These are phyloP conservation scores for Bocquillonia castaneifolia DNA, from an alignment of 441 rosid species.

Conservation along the genomic window DNA sequence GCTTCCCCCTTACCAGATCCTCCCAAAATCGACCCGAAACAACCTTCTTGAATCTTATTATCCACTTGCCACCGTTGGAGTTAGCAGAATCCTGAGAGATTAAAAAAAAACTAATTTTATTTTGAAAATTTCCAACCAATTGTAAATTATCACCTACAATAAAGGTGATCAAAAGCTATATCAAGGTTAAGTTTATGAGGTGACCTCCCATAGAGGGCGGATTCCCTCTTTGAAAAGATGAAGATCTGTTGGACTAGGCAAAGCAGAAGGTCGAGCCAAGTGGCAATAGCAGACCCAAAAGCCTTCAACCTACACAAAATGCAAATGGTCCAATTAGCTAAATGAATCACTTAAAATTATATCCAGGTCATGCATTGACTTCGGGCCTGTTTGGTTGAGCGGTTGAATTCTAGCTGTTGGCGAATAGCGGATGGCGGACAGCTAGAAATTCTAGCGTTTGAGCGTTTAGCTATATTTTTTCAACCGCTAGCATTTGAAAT, in stretches of 20 bases:
- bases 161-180: neutral
- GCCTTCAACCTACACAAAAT: conserved; percentile 62
- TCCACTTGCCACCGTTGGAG: conserved; percentile 98
- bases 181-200: conserved; percentile 15
- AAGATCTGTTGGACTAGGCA: conserved; percentile 92
- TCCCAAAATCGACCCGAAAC: conserved; percentile 98
- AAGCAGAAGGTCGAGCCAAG: conserved; percentile 77
- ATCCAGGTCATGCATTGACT: conserved; percentile 1
- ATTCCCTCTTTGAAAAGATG: conserved; percentile 94
- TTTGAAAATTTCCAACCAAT: conserved; percentile 1
- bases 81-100: conserved; percentile 79
- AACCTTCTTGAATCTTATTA: conserved; percentile 80
- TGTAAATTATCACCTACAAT: neutral
- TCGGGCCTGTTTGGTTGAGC: too few relatives aligned
- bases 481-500: too few relatives aligned
- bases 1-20: conserved; percentile 67
- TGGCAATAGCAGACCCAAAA: conserved; percentile 96
- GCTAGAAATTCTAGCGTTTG: too few relatives aligned
- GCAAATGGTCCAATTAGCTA: conserved; percentile 18
- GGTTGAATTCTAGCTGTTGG: too few relatives aligned
- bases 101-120: conserved; percentile 5
- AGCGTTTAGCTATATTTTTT: too few relatives aligned
- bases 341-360: neutral
- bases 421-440: too few relatives aligned
- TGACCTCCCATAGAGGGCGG: conserved; percentile 94